phyloP scores from a whole-genome alignment of 2,329 filamentous ascomycete species.

The Amauroascus verrucosus region DNA sequence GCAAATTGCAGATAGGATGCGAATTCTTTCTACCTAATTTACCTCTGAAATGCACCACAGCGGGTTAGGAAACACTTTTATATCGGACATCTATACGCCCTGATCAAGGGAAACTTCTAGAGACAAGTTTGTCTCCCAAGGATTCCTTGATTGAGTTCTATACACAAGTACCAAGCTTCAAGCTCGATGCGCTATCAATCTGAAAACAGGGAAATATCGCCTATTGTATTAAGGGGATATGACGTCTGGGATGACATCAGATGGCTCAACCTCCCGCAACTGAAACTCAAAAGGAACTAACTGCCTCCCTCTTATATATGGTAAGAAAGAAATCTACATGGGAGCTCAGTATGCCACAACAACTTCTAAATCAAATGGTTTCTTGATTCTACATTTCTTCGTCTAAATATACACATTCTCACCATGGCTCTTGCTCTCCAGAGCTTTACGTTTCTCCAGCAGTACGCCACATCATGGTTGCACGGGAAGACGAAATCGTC shows the following conservation, averaged over 20 bases:
- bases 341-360: not conserved
- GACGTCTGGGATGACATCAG: constrained; percentile 10
- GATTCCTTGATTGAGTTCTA: not conserved
- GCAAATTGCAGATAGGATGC: not conserved
- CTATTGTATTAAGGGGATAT: not conserved
- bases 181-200: not conserved
- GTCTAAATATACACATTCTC: not conserved
- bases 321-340: not conserved
- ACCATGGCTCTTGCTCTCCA: constrained; percentile 6
- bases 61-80: not conserved
- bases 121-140: no score
- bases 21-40: not conserved
- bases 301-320: not conserved
- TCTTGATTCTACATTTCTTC: not conserved
- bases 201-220: not conserved
- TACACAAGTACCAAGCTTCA: not conserved
- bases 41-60: no score
- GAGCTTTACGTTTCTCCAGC: constrained; percentile 9
- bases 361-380: not conserved
- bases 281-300: not conserved
- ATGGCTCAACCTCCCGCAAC: not conserved
- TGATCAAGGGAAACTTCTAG: not conserved
- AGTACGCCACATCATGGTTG: constrained; percentile 12
- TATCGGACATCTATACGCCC: not conserved
- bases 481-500: constrained; percentile 9